Evolutionary conservation across 768 basidiomycete species (phyloP), one percentile per base, ranked within the genome.

Genomic region (Kwoniella sp.): DNA sequence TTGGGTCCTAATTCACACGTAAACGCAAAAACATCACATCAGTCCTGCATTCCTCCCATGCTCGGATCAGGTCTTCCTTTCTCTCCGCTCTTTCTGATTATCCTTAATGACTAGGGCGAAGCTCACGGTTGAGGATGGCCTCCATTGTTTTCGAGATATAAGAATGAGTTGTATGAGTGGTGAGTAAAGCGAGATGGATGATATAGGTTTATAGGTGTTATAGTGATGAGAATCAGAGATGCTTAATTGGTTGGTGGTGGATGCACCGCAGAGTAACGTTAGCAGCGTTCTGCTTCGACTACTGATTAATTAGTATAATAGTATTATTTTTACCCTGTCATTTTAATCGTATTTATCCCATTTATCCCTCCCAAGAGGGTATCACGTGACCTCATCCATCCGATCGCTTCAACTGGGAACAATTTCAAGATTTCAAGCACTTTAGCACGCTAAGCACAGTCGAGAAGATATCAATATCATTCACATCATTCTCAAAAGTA

Each of bases 111-210:
- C 33, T 13, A 44, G 17, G 40, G 7, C 17, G 40, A 44, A 6
- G 33, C 73, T 72, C 63, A 74, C 73, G 58, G 68, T 72, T 70
- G 37, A 74, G 52, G 25, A 74, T 49, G 59, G 65, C 68, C 51
- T 69, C 61, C 58, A 74, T 74, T 29, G 46, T 60, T 21, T 44
- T 44, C 7, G 40, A 9, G 8, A 10, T 44, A 55, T 17, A 47
- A 24, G 50, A 51, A 6, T 27, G 29, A 17, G 33, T 33, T 5
- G 33, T 5, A 10, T 58, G 60, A 58, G 60, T 67, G 60, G 55
- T 67, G 60, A 54, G 55, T 61, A 25, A 26, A 21, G 13, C 25
- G 54, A 50, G 36, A 27, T 9, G 46, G 33, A 33, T 33, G 33
- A n/a, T n/a, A n/a, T 44, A 9, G 47, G 33, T 52, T 24, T 17